Evolutionary conservation across 2,329 filamentous ascomycete genomes (phyloP).

Genomic region (Trichoderma sp.): DNA sequence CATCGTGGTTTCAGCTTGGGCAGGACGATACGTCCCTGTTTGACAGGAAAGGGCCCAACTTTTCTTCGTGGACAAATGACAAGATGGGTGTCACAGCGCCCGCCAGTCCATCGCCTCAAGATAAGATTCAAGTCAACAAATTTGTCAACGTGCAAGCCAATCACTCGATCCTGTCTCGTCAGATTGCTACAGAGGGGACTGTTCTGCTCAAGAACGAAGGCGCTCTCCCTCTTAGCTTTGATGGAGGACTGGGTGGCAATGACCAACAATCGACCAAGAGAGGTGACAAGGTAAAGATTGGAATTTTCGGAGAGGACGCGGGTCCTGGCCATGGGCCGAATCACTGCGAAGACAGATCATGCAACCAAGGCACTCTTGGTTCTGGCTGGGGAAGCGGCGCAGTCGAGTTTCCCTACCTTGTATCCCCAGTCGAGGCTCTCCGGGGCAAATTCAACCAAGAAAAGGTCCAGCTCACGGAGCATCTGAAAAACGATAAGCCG

Average conservation of each 20-base stretch:
- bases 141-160: constrained; percentile 64
- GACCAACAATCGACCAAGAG: constrained; percentile 29
- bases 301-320: constrained; percentile 57
- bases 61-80: constrained; percentile 71
- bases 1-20: constrained; percentile 85
- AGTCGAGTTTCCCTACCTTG: constrained; percentile 67
- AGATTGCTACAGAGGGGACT: constrained; percentile 59
- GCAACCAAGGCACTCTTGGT: constrained; percentile 67
- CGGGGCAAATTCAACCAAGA: constrained; percentile 48
- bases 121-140: constrained; percentile 60
- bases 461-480: constrained; percentile 54
- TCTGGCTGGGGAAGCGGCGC: constrained; percentile 76
- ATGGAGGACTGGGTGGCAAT: constrained; percentile 33
- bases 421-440: constrained; percentile 66
- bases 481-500: constrained; percentile 56
- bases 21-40: constrained; percentile 70
- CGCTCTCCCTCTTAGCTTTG: constrained; percentile 50
- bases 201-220: constrained; percentile 64
- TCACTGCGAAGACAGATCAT: constrained; percentile 65
- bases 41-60: constrained; percentile 75
- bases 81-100: constrained; percentile 54
- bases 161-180: constrained; percentile 52
- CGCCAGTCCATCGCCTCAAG: constrained; percentile 49
- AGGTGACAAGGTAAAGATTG: constrained; percentile 47
- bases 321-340: constrained; percentile 60